Conservation (phyloP, 495 filamentous ascomycete species). For the Aspergillus cavernicola region DNA sequence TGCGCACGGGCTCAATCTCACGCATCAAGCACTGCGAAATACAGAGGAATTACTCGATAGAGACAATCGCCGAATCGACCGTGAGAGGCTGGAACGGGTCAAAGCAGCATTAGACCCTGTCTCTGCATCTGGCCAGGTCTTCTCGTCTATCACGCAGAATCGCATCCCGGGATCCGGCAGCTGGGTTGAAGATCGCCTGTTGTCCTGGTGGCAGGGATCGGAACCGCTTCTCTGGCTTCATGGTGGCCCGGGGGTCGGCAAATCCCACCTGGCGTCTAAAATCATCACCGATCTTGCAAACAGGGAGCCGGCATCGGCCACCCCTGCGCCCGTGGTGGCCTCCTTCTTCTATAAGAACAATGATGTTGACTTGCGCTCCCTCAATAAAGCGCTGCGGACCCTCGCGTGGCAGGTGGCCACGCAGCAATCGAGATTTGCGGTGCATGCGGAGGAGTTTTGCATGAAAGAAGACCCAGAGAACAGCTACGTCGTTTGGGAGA, state of each 20-base stretch:
- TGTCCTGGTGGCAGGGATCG: background rate
- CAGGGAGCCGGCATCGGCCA: background rate
- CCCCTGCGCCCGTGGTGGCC: no score
- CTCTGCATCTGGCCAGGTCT: background rate
- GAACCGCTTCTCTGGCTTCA: constrained; percentile 29
- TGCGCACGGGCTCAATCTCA: background rate
- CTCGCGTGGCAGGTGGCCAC: constrained; percentile 28
- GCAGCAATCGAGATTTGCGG: background rate
- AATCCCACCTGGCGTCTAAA: constrained; percentile 29
- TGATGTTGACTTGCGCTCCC: constrained; percentile 24
- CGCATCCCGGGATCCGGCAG: background rate
- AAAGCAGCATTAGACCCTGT: background rate
- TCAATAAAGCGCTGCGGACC: constrained; percentile 25
- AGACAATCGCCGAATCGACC: background rate
- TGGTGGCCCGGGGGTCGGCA: constrained; percentile 30
- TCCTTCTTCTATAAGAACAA: constrained; percentile 32
- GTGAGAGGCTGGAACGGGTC: background rate
- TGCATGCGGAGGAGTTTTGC: background rate
- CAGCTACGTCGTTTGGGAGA: background rate
- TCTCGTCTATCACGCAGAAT: background rate
- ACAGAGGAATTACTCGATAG: background rate
- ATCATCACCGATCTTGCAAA: constrained; percentile 17
- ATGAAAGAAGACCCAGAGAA: background rate
- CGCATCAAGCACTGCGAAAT: background rate
- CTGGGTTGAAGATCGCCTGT: background rate